These are phyloP conservation scores for Pestalotiopsis sp. DNA, from an alignment of 2,329 filamentous ascomycete species.

Conservation along the genomic window DNA sequence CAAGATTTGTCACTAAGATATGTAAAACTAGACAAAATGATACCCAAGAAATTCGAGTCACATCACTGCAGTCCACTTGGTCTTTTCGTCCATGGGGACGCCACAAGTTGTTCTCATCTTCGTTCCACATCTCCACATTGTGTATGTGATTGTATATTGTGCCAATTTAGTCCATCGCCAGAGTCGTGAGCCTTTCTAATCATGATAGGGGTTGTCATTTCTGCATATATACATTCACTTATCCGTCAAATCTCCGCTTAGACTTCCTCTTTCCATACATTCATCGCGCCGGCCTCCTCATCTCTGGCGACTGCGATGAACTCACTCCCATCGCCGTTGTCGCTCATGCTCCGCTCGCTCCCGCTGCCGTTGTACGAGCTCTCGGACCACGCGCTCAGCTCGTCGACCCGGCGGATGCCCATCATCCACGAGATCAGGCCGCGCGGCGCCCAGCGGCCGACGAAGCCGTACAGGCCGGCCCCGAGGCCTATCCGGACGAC, in stretches of 20 bases:
- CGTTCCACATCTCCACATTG: background rate
- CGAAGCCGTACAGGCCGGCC: slow-evolving; percentile 80
- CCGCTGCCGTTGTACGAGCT: slow-evolving; percentile 40
- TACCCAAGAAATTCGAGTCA: background rate
- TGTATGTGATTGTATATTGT: background rate
- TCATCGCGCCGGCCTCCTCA: slow-evolving; percentile 38
- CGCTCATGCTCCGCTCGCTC: slow-evolving; percentile 32
- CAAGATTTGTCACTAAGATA: background rate
- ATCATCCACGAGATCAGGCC: slow-evolving; percentile 92
- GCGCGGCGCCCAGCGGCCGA: slow-evolving; percentile 79
- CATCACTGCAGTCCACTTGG: background rate
- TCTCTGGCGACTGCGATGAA: slow-evolving; percentile 55
- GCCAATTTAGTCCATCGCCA: background rate
- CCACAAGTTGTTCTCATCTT: background rate
- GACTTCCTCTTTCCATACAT: slow-evolving; percentile 49
- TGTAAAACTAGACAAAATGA: background rate
- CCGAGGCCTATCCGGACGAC: slow-evolving; percentile 83
- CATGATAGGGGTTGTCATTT: slow-evolving; percentile 4
- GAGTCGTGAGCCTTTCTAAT: slow-evolving; percentile 12
- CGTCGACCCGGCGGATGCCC: slow-evolving; percentile 68
- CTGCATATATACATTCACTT: slow-evolving; percentile 11
- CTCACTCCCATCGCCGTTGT: slow-evolving; percentile 41
- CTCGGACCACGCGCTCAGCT: slow-evolving; percentile 56
- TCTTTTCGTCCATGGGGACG: no score
- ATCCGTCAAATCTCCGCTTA: slow-evolving; percentile 14